These are phyloP conservation scores for Nicotiana obtusifolia DNA, from an alignment of 257 asterid genomes.

Conservation along the genomic window DNA sequence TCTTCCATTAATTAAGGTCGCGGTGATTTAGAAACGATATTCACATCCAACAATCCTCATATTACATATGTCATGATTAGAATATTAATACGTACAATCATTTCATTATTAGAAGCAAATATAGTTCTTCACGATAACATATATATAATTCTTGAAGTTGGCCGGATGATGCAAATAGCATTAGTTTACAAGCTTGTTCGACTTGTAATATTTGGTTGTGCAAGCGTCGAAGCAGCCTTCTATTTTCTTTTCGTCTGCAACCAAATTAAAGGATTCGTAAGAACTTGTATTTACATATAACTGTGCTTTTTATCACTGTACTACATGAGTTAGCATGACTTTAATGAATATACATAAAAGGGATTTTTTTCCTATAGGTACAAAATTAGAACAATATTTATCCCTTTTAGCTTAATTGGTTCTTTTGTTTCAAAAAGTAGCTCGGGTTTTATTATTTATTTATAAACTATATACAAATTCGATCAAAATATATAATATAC, in stretches of 20 bases:
- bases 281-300: not conserved
- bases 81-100: not conserved
- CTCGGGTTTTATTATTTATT: too few species aligned
- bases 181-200: not conserved
- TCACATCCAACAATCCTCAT: not conserved
- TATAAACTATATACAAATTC: too few species aligned
- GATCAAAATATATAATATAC: too few species aligned
- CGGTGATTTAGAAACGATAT: not conserved
- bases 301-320: too few species aligned
- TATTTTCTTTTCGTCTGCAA: slow-evolving; percentile 9
- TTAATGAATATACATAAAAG: too few species aligned
- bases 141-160: not conserved
- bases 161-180: not conserved
- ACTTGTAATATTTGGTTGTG: not conserved
- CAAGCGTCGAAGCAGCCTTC: slow-evolving; percentile 7
- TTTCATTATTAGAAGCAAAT: not conserved
- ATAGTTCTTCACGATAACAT: not conserved
- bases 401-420: too few species aligned
- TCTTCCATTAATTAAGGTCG: not conserved
- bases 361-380: too few species aligned
- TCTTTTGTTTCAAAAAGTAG: too few species aligned
- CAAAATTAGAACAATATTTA: too few species aligned
- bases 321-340: too few species aligned
- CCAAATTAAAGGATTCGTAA: not conserved
- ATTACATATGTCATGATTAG: not conserved